phyloP scores from a whole-genome alignment of 352 stramenopile species.

The Thraustochytrium striatum region DNA sequence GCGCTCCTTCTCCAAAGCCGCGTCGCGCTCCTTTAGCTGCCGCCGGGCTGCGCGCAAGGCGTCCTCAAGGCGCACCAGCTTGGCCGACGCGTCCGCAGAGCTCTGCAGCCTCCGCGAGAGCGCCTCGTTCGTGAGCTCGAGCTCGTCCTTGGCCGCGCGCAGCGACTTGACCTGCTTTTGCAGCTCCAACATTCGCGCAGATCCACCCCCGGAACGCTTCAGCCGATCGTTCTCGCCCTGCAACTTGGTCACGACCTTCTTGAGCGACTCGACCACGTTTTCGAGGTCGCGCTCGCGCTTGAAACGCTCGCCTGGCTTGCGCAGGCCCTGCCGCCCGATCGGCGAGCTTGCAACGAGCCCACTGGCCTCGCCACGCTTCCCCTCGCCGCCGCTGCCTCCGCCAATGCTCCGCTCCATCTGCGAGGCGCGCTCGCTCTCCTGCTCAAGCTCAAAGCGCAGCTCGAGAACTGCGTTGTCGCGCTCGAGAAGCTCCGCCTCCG shows the following conservation, averaged over 20 bases:
- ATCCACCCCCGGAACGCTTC: conserved; percentile 16
- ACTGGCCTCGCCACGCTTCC: background rate
- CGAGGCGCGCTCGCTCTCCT: conserved; percentile 50
- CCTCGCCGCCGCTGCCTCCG: background rate
- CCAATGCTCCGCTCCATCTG: conserved; percentile 25
- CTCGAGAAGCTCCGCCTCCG: conserved; percentile 56
- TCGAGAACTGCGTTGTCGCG: conserved; percentile 57
- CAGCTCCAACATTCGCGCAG: background rate
- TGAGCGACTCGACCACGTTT: conserved; percentile 59
- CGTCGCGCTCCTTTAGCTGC: conserved; percentile 41
- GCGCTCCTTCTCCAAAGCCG: conserved; percentile 6
- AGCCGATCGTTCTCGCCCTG: conserved; percentile 61
- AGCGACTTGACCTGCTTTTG: conserved; percentile 45
- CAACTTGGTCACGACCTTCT: conserved; percentile 62
- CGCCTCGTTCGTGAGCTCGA: conserved; percentile 51
- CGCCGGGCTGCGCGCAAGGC: conserved; percentile 19
- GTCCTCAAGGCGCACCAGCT: conserved; percentile 24
- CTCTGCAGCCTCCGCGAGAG: conserved; percentile 43
- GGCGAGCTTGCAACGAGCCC: background rate
- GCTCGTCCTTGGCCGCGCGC: conserved; percentile 51
- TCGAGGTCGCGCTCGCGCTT: conserved; percentile 61
- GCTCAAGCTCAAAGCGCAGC: conserved; percentile 60
- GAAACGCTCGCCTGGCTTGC: conserved; percentile 54
- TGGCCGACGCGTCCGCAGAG: background rate
- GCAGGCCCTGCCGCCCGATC: no score